Base-by-base conservation (phyloP, 257 asterid genomes). In the Dorcoceras hygrometricum region DNA sequence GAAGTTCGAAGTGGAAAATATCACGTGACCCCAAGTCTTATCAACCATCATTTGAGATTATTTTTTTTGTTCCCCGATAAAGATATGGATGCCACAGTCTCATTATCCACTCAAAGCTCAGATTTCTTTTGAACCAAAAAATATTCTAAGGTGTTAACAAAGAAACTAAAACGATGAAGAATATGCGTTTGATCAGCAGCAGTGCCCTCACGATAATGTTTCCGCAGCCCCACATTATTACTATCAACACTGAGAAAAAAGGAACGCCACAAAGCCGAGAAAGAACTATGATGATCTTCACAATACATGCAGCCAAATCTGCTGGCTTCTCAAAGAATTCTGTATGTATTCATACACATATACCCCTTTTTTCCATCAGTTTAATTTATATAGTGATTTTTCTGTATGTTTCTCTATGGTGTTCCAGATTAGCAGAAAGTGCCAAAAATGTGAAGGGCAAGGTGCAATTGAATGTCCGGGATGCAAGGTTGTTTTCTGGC, bases 401-500 rank as follows among this genome's bases (percentile, higher is more conserved):
- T 34, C 8, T 5, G n/a, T 39, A 31, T 66, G 11, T 9, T 43
- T 60, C 1, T 43, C 28, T 26, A 9, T 54, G 26, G 14, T 32
- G 43, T 19, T 5, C 6, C 80, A 89, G 96, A 73, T 72, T 11
- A 63, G 65, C 5, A 78, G 72, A 26, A 80, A 57, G 75, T 91
- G 98, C 68, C 68, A 83, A 73, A 82, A 34, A 58, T 91, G 98
- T 63, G 76, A 81, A 63, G 98, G 96, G 43, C 82, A 89, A 82
- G 93, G 96, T 70, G 91, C 96, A 29, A 67, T 91, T 39, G 98
- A 91, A 51, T 91, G 96, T 57, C 83, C 88, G 0, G 98, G 96
- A 53, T 91, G 98, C 67, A 91, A 91, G 96, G 95, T 23, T 39
- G 27, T 23, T 8, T 1, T 32, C n/a, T 20, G 6, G 3, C 34